Conservation (phyloP, 768 basidiomycete genomes). For the Boletus subparvulus region DNA sequence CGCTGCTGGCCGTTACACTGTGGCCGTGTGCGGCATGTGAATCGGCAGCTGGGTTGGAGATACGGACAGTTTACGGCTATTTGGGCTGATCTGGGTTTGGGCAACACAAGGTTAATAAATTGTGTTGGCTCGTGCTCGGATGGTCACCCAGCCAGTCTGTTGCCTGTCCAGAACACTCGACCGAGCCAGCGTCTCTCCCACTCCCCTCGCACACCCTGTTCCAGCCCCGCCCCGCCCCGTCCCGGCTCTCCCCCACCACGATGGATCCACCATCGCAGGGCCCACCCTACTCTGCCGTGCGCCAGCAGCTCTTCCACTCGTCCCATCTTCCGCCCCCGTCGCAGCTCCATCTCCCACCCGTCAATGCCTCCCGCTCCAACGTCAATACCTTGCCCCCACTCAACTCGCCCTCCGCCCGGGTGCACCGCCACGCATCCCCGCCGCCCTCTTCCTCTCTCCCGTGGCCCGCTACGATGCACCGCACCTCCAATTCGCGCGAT, state of each 20-base stretch:
- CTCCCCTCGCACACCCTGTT: neutral
- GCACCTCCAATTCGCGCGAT: slow-evolving; percentile 43
- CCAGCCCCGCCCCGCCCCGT: slow-evolving; percentile 11
- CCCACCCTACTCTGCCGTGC: slow-evolving; percentile 27
- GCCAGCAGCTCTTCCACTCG: slow-evolving; percentile 41
- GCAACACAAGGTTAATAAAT: slow-evolving; percentile 26
- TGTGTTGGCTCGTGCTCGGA: slow-evolving; percentile 17
- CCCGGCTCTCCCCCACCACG: neutral
- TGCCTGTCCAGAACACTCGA: neutral
- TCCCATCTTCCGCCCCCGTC: slow-evolving; percentile 46
- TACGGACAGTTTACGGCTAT: slow-evolving; percentile 26
- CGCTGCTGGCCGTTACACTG: neutral
- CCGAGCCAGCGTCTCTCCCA: neutral
- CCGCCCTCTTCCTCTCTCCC: slow-evolving; percentile 25
- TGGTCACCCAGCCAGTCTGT: slow-evolving; percentile 10
- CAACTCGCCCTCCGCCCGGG: slow-evolving; percentile 30
- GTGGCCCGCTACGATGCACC: slow-evolving; percentile 31
- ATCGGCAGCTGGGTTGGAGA: neutral
- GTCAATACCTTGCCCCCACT: slow-evolving; percentile 44
- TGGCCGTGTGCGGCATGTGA: slow-evolving; percentile 1
- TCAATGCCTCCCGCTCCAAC: slow-evolving; percentile 34
- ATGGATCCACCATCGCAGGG: slow-evolving; percentile 34
- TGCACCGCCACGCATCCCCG: slow-evolving; percentile 30
- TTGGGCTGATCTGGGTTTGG: slow-evolving; percentile 23
- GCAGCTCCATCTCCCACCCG: slow-evolving; percentile 39